These are phyloP conservation scores for Populus hybrid DNA, from an alignment of 441 rosid genomes.

Conservation along the genomic window DNA sequence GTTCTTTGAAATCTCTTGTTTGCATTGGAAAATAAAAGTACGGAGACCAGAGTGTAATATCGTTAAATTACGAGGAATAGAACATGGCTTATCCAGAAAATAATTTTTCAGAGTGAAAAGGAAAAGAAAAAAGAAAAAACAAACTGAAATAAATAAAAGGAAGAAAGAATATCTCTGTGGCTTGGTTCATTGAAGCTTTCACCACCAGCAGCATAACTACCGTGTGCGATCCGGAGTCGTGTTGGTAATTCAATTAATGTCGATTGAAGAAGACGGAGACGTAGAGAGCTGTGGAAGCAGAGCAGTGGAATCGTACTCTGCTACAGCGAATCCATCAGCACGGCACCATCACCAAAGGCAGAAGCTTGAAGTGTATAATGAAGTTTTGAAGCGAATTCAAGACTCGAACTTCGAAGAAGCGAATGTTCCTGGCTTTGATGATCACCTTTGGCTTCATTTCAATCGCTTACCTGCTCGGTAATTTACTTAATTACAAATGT, in stretches of 20 bases:
- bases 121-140: no score
- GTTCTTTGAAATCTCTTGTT: neutral
- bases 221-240: neutral
- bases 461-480: slow-evolving; percentile 96
- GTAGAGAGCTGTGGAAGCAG: slow-evolving; percentile 91
- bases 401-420: slow-evolving; percentile 70
- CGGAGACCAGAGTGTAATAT: neutral
- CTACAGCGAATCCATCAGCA: slow-evolving; percentile 38
- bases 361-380: slow-evolving; percentile 80
- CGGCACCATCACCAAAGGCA: slow-evolving; percentile 51
- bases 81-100: neutral
- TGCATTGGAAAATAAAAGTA: neutral
- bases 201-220: neutral
- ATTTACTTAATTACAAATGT: neutral
- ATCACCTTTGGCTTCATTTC: slow-evolving; percentile 97
- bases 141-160: neutral
- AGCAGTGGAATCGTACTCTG: slow-evolving; percentile 45
- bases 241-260: slow-evolving; percentile 34
- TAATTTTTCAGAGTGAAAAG: neutral
- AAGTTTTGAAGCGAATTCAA: slow-evolving; percentile 68
- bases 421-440: slow-evolving; percentile 63
- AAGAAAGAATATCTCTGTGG: neutral
- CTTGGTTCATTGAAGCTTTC: neutral
- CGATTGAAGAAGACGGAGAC: slow-evolving; percentile 84
- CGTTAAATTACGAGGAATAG: neutral